A percentile compares a stretch with the other conserved stretches of the same genome.
These are phyloP conservation scores for Chytriomyces confervae DNA, from an alignment of 192 early-diverging fungal genomes.

Conservation along the genomic window DNA sequence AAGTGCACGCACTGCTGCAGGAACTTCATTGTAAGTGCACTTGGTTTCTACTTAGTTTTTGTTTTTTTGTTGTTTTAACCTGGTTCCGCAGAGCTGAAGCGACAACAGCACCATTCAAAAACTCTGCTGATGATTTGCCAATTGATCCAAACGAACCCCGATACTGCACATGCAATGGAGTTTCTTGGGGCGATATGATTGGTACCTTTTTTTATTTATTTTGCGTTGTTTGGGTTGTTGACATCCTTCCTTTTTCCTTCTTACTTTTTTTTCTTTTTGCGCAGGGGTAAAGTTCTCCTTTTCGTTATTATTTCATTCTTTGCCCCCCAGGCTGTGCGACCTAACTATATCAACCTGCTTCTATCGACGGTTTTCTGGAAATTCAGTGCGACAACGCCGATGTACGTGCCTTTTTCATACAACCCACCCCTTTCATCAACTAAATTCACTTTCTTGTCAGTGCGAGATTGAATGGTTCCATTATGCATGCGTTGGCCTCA, in stretches of 20 bases:
- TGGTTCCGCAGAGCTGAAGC: background rate
- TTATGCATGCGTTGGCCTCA: conserved; percentile 88
- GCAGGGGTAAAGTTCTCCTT: conserved; percentile 35
- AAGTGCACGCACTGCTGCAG: conserved; percentile 36
- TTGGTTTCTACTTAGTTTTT: background rate
- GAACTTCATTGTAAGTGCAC: conserved; percentile 45
- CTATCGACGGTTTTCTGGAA: background rate
- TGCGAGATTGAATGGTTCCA: conserved; percentile 99
- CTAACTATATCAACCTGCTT: background rate
- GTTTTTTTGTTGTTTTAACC: background rate
- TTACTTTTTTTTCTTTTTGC: background rate
- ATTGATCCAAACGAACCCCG: conserved; percentile 97
- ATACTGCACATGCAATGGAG: conserved; percentile 96
- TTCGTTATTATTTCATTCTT: conserved; percentile 12
- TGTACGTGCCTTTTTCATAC: conserved; percentile 52
- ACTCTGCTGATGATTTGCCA: conserved; percentile 54
- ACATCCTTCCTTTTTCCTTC: background rate
- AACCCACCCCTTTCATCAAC: background rate
- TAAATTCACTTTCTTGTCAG: conserved; percentile 26
- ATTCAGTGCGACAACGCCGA: conserved; percentile 77
- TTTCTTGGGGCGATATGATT: conserved; percentile 98
- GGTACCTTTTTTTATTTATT: conserved; percentile 39
- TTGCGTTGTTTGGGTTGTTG: background rate
- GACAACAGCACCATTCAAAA: conserved; percentile 1
- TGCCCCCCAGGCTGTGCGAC: background rate